These are phyloP conservation scores for Penicillium sp. DNA, from an alignment of 2,329 filamentous ascomycete genomes.

Conservation along the genomic window DNA sequence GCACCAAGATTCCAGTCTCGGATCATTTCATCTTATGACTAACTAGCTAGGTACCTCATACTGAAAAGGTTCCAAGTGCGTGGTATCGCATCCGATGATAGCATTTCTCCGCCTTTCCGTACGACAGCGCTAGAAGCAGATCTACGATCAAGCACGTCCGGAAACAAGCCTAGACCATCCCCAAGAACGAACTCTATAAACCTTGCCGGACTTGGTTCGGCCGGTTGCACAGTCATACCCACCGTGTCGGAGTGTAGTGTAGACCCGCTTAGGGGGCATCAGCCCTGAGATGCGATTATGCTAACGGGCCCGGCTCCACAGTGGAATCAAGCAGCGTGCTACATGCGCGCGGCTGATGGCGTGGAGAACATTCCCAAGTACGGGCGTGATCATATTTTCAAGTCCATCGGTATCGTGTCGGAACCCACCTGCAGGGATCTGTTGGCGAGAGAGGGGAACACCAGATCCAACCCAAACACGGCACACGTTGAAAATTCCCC, in stretches of 20 bases:
- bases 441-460: neutral
- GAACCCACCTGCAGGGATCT: constrained; percentile 7
- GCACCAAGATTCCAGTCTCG: neutral
- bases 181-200: neutral
- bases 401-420: neutral
- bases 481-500: constrained; percentile 6
- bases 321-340: constrained; percentile 1
- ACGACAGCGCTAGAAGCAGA: neutral
- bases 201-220: neutral
- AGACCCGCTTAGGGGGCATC: neutral
- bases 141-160: neutral
- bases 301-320: neutral
- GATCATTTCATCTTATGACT: neutral
- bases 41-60: neutral
- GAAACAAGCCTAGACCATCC: neutral
- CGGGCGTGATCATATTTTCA: neutral
- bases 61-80: neutral
- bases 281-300: neutral
- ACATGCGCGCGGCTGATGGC: constrained; percentile 22
- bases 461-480: constrained; percentile 5
- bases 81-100: neutral
- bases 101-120: neutral
- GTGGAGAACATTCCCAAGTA: neutral
- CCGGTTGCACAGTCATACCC: constrained; percentile 2
- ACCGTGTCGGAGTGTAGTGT: constrained; percentile 5